Base-by-base conservation (phyloP, 805 yeast species). In the Candida taoyuanica region DNA sequence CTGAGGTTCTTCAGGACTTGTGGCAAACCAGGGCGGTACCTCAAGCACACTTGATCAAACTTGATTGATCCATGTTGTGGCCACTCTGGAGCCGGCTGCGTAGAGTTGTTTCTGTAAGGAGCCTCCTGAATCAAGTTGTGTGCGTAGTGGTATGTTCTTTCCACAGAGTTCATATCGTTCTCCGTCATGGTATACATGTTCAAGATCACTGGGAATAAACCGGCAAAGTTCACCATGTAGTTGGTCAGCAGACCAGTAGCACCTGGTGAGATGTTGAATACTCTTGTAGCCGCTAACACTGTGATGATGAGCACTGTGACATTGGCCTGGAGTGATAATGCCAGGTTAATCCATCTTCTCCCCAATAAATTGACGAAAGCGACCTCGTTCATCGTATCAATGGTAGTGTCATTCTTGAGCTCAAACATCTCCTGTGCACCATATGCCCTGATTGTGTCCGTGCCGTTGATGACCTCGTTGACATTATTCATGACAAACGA, bases 121-220 rank as follows among this genome's bases (percentile, higher is more conserved):
- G 85, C 84, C 55, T 85, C 95, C 49, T 77, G 78, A 2, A 75
- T 78, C 42, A 85, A 63, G 13, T 72, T 65, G 44, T 63, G 66
- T 1, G 84, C 87, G 58, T 82, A 81, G 49, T 78, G 74, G 40
- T 73, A 64, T 23, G 84, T 59, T 58, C 94, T 69, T 58, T 84
- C 93, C n/a, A 75, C 85, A 0, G 88, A 74, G 49, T 80, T 82
- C 79, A 83, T 68, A 49, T 78, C 79, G 56, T 81, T 83, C 52
- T 84, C 91, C 18, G 78, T 70, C 52, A 76, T 78, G 1, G 88
- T 81, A 51, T 73, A 57, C 17, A 80, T 65, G 46, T 81, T 70
- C 38, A 83, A 68, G 7, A 38, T 24, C 3, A n/a, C n/a, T 81
- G 34, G 16, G 15, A 28, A 5, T 1, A 20, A 14, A 3, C 13